Base-by-base conservation (phyloP, 441 rosid species). In the Aleurites moluccanus region DNA sequence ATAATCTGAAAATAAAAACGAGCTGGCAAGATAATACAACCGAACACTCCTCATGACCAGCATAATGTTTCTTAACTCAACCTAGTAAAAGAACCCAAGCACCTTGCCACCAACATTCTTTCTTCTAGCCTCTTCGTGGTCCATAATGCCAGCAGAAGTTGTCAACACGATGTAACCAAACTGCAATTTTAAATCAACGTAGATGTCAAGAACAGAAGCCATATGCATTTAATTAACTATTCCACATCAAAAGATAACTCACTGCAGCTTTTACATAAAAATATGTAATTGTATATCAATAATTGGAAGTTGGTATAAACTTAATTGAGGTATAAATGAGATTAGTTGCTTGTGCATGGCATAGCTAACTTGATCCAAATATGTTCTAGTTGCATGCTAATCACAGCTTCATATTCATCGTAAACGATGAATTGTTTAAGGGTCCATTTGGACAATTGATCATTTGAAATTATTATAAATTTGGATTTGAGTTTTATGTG, bases 71-170 rank as follows among this genome's bases (percentile, higher is more conserved):
- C 62, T 77, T 57, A 50, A 30, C 33, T 65, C 28, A 14, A 69
- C 38, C 68, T 80, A 85, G 74, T 88, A 85, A 47, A 88, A 87
- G 88, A 89, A 89, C 66, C 92, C 92, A 72, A 88, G 89, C n/a
- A 90, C 92, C 79, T 88, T 90, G 69, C 94, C 92, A 66, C 94
- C 92, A 21, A 88, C 90, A 57, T 85, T 89, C 85, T 88, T 90
- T 66, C 92, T 88, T 81, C n/a, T n/a, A n/a, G n/a, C n/a, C n/a
- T n/a, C n/a, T n/a, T n/a, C n/a, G n/a, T n/a, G n/a, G n/a, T n/a
- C 88, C 92, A 88, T 88, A 61, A 88, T 88, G 53, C 92, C 92
- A 57, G 92, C 90, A 47, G 92, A 88, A 62, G 92, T 88, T 47
- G 92, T 88, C 82, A 88, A 75, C 72, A 88, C 92, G 40, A 88